Percentiles rank a stretch among this genome's conserved stretches.
These are phyloP conservation scores for Tricholomella constricta DNA, from an alignment of 768 basidiomycete species.

Conservation along the genomic window DNA sequence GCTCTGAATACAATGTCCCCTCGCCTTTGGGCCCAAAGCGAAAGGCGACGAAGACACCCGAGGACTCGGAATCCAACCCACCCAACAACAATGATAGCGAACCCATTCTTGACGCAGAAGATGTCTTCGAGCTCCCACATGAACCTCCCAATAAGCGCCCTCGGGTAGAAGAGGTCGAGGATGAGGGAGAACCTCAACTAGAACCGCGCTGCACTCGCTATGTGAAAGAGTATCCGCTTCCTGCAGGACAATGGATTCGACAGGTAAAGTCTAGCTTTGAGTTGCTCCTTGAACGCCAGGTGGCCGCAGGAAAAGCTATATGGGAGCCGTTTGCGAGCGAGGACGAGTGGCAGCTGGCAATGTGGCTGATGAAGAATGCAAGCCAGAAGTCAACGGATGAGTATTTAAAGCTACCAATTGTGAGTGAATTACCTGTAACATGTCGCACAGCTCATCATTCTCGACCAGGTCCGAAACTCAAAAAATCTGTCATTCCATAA, in stretches of 20 bases:
- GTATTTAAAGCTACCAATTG: slow-evolving; percentile 1
- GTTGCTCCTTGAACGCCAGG: background rate
- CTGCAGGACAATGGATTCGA: too few species aligned
- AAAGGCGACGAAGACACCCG: background rate
- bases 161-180: background rate
- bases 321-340: slow-evolving; percentile 2
- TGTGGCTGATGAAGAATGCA: slow-evolving; percentile 1
- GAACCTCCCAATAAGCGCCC: background rate
- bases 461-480: too few species aligned
- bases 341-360: slow-evolving; percentile 2
- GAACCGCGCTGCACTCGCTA: background rate
- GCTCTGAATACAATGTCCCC: background rate
- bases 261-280: background rate
- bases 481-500: slow-evolving; percentile 1
- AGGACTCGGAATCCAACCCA: background rate
- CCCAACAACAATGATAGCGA: background rate
- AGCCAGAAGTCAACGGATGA: background rate
- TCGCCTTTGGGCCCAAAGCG: background rate
- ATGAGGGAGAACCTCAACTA: background rate
- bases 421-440: too few species aligned
- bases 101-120: background rate
- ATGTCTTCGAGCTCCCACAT: background rate
- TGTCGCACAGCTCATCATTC: too few species aligned
- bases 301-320: background rate
- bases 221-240: too few species aligned